Percentiles rank a stretch among this genome's conserved stretches.
Evolutionary conservation across 495 filamentous ascomycete genomes (phyloP).

Genomic region (Clavariopsis aquatica): DNA sequence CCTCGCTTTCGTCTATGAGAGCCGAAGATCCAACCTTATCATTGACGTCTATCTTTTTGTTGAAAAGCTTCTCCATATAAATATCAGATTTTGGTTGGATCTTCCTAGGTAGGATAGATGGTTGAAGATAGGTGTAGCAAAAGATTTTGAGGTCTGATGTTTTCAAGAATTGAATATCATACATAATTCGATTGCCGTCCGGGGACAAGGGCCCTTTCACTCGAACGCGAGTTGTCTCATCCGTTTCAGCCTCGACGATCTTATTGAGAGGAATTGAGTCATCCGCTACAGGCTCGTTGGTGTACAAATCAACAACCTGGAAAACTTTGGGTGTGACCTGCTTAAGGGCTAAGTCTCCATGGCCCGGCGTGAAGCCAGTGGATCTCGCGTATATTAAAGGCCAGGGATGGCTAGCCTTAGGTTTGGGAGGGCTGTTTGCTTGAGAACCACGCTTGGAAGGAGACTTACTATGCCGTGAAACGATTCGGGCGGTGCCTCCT

Average conservation of each 20-base stretch:
- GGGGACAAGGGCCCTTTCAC: neutral
- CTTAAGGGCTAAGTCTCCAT: neutral
- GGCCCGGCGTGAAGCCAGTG: neutral
- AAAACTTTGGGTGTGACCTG: neutral
- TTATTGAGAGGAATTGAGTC: neutral
- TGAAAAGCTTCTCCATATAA: constrained; percentile 1
- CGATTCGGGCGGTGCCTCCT: neutral
- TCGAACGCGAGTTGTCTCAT: neutral
- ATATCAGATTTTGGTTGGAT: neutral
- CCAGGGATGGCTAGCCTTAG: neutral
- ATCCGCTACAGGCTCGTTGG: neutral
- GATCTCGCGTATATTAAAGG: neutral
- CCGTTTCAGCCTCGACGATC: neutral
- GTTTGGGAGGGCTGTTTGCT: neutral
- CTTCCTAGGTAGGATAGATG: neutral
- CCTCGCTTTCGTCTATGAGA: neutral
- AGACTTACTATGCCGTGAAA: neutral
- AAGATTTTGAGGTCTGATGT: neutral
- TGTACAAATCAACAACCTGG: neutral
- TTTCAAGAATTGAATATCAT: neutral
- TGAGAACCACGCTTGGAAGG: neutral
- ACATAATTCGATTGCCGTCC: neutral
- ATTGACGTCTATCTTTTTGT: neutral
- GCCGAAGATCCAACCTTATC: neutral
- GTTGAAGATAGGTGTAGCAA: neutral